Base-by-base conservation (phyloP, 2,329 filamentous ascomycete species). In the Tolypocladium endophyticum region DNA sequence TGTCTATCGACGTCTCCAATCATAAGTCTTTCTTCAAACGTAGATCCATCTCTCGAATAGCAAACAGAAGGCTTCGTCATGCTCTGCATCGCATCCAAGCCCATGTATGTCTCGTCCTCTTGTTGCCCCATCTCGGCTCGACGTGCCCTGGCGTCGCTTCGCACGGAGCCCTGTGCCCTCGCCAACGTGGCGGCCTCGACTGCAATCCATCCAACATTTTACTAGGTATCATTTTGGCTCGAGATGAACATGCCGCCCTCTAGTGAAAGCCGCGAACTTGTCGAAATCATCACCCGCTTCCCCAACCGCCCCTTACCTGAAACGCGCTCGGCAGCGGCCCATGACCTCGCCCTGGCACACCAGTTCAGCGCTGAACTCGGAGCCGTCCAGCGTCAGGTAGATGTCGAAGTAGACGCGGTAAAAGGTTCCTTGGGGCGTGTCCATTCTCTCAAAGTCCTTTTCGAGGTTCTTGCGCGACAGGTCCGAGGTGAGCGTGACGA, bases 301-400 rank as follows among this genome's bases (percentile, higher is more conserved):
- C 35, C 25, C 4, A 16, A 4, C 20, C 30, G 50, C 52, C 47
- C 14, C 56, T 74, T 78, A 87, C 74, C 84, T 81, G 81, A 97
- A 97, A 72, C 92, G 85, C 61, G 93, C 90, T 64, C 92, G 88
- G 83, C 93, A 97, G 64, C 93, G 87, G 65, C 94, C 94, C 94
- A 97, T 99, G 65, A 99, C 92, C 75, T 97, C 94, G 70, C 94
- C 94, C 75, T 99, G 94, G 77, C 94, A 99, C n/a, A 97, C 93
- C 45, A 99, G 80, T 78, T 97, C 94, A 58, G 94, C 94, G 68
- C 94, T 97, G 80, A 99, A 97, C 74, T 99, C 94, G 58, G 90
- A 96, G 28, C 94, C 94, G 70, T 99, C 94, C 20, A 99, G 87
- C 0, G 94, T 97, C 65, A 99, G 85, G 75, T 96, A 95, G 65